Evolutionary conservation across 2,329 filamentous ascomycete species (phyloP).

Genomic region (Ophiostoma piceae): DNA sequence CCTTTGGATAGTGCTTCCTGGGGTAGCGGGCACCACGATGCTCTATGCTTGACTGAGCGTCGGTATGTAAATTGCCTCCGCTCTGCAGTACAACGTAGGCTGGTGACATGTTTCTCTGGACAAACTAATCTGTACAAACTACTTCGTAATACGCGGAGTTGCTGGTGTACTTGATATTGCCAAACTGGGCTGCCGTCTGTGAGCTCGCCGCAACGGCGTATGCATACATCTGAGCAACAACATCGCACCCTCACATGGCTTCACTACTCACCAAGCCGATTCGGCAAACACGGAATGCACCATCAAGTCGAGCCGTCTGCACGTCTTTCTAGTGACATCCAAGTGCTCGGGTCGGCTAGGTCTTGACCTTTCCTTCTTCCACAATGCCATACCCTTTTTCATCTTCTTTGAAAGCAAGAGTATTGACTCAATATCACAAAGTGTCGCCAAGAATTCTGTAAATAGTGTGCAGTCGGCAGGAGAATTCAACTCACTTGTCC

Average conservation of each 20-base stretch:
- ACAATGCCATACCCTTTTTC: neutral
- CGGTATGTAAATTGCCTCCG: neutral
- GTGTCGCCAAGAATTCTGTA: too few species aligned
- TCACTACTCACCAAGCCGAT: neutral
- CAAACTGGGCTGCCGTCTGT: neutral
- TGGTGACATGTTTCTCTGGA: too few species aligned
- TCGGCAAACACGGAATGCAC: neutral
- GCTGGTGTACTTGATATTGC: neutral
- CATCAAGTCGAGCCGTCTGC: neutral
- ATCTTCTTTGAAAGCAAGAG: neutral
- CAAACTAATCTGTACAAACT: too few species aligned
- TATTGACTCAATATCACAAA: neutral
- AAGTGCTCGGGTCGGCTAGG: neutral
- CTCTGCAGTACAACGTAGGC: too few species aligned
- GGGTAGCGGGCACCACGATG: neutral
- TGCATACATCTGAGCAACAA: neutral
- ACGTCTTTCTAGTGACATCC: constrained; percentile 2
- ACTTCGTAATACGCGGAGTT: too few species aligned
- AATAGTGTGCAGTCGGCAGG: too few species aligned
- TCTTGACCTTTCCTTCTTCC: neutral
- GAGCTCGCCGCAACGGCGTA: neutral
- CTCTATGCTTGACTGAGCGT: neutral
- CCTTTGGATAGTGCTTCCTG: neutral
- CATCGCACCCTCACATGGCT: neutral
- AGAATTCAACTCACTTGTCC: too few species aligned